Conservation (phyloP, 1,284 basidiomycete genomes). For the Heterobasidion irregulare region DNA sequence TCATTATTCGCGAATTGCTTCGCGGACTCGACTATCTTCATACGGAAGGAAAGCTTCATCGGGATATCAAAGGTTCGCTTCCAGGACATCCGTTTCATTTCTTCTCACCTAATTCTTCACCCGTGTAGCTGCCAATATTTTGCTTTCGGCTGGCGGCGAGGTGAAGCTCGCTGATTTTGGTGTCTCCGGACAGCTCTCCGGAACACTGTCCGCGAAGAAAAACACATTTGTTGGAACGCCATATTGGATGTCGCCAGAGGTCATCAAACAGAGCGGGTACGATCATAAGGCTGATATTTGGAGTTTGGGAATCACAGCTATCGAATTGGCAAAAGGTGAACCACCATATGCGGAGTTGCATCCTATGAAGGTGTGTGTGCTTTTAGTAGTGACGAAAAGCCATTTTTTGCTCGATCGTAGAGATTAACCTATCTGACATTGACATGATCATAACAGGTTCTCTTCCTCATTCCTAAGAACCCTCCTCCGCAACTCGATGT, state of each 20-base stretch:
- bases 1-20: conserved; percentile 88
- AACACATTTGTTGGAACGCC: conserved; percentile 98
- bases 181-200: conserved; percentile 96
- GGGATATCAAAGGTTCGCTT: conserved; percentile 89
- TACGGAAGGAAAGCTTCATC: conserved; percentile 91
- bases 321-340: conserved; percentile 95
- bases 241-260: conserved; percentile 99
- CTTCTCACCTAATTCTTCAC: not conserved
- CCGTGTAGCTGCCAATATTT: conserved; percentile 81
- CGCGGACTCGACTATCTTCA: conserved; percentile 94
- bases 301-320: conserved; percentile 94
- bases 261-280: conserved; percentile 99
- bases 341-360: conserved; percentile 97
- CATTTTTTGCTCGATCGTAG: not conserved
- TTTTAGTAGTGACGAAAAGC: not conserved
- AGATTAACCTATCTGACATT: not conserved
- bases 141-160: conserved; percentile 90
- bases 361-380: conserved; percentile 84
- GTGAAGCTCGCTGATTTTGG: conserved; percentile 99
- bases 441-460: conserved; percentile 46
- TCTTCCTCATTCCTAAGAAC: conserved; percentile 98
- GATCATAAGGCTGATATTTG: conserved; percentile 99
- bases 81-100: not conserved
- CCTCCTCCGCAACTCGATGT: conserved; percentile 85
- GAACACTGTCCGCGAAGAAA: conserved; percentile 95